phyloP scores from a whole-genome alignment of 2,329 filamentous ascomycete species.

The Didymella lethalis region DNA sequence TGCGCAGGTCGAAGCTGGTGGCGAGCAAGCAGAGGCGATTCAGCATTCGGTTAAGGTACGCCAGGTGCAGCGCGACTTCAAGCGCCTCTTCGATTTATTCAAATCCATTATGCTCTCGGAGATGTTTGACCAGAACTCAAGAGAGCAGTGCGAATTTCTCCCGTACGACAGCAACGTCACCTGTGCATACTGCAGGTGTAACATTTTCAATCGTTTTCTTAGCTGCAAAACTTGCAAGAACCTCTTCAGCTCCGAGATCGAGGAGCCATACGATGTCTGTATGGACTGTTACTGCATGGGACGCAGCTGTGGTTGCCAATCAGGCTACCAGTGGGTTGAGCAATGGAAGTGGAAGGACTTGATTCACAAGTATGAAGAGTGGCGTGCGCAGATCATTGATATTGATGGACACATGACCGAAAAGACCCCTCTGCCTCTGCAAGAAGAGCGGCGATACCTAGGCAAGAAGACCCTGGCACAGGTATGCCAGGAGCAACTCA shows the following conservation, averaged over 20 bases:
- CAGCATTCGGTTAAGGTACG: slow-evolving; percentile 62
- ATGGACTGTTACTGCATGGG: slow-evolving; percentile 99
- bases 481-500: slow-evolving; percentile 91
- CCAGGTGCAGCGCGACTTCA: slow-evolving; percentile 84
- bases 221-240: slow-evolving; percentile 87
- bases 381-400: slow-evolving; percentile 79
- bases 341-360: slow-evolving; percentile 89
- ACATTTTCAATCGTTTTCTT: slow-evolving; percentile 96
- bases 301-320: slow-evolving; percentile 87
- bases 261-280: slow-evolving; percentile 91
- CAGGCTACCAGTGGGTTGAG: slow-evolving; percentile 86
- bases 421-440: slow-evolving; percentile 73
- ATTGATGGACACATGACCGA: slow-evolving; percentile 72
- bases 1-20: slow-evolving; percentile 59
- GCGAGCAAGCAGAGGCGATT: slow-evolving; percentile 49
- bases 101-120: slow-evolving; percentile 83
- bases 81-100: slow-evolving; percentile 78
- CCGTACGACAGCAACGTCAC: slow-evolving; percentile 90
- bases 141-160: slow-evolving; percentile 77
- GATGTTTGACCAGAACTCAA: slow-evolving; percentile 73
- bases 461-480: slow-evolving; percentile 85
- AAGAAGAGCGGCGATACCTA: slow-evolving; percentile 70
- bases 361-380: slow-evolving; percentile 78
- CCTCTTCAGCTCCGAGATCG: slow-evolving; percentile 71
- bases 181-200: slow-evolving; percentile 93